These are phyloP conservation scores for Ustilago hordei DNA, from an alignment of 1,284 basidiomycete genomes.

Conservation along the genomic window DNA sequence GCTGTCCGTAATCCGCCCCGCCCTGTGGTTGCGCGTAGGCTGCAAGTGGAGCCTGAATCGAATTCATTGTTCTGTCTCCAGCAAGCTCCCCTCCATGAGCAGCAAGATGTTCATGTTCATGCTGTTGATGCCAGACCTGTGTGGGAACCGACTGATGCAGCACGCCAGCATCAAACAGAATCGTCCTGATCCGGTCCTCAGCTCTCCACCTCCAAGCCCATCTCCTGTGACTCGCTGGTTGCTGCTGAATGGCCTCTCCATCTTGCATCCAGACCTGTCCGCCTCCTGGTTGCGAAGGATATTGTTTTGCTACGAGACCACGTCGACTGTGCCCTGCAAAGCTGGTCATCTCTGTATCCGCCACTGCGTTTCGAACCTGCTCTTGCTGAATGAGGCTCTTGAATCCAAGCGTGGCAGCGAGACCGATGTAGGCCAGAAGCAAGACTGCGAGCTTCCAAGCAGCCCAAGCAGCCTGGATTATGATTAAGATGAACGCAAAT, in stretches of 20 bases:
- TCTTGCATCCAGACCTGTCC: conserved; percentile 6
- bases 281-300: neutral
- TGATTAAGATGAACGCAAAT: conserved; percentile 47
- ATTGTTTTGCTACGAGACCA: conserved; percentile 5
- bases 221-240: conserved; percentile 19
- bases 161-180: conserved; percentile 37
- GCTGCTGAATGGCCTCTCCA: conserved; percentile 17
- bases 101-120: neutral
- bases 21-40: neutral
- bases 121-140: conserved; percentile 11
- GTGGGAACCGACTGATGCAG: conserved; percentile 19
- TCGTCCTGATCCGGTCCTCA: conserved; percentile 44
- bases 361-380: conserved; percentile 16
- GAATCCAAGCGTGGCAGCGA: conserved; percentile 25
- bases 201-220: conserved; percentile 48
- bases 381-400: conserved; percentile 31
- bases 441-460: conserved; percentile 51
- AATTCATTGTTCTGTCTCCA: neutral
- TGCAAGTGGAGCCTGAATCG: neutral
- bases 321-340: conserved; percentile 19
- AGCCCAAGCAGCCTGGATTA: conserved; percentile 50
- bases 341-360: conserved; percentile 16
- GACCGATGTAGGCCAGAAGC: conserved; percentile 26
- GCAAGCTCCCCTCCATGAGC: neutral
- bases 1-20: conserved; percentile 1